Percentiles rank a stretch among this genome's conserved stretches.
These are phyloP conservation scores for Geosmithia putterillii DNA, from an alignment of 2,329 filamentous ascomycete species.

Conservation along the genomic window DNA sequence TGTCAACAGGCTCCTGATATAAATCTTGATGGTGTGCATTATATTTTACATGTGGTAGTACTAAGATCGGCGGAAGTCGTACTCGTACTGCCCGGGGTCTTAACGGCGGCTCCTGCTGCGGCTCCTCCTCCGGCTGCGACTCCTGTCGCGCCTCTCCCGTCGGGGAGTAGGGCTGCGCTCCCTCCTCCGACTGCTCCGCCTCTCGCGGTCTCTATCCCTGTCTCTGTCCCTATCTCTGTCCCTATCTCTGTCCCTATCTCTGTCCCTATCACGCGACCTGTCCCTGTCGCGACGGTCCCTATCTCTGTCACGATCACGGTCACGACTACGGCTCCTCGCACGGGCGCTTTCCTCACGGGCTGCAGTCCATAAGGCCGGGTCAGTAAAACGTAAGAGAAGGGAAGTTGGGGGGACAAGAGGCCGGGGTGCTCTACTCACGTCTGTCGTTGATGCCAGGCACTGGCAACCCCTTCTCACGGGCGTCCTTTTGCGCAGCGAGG, in stretches of 20 bases:
- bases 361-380: not conserved
- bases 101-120: constrained; percentile 4
- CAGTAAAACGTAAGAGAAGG: not conserved
- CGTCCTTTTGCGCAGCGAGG: constrained; percentile 48
- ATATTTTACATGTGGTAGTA: not conserved
- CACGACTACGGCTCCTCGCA: constrained; percentile 22
- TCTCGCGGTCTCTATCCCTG: constrained; percentile 25
- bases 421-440: too few species aligned
- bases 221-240: constrained; percentile 21
- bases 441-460: constrained; percentile 32
- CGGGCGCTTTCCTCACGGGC: constrained; percentile 10
- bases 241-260: constrained; percentile 14
- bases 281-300: constrained; percentile 13
- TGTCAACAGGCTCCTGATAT: too few species aligned
- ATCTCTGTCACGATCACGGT: constrained; percentile 17
- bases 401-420: not conserved
- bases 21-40: too few species aligned
- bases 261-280: constrained; percentile 16
- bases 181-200: constrained; percentile 16
- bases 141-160: constrained; percentile 22
- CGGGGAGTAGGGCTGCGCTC: constrained; percentile 21
- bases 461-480: constrained; percentile 44
- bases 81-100: not conserved
- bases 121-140: constrained; percentile 26
- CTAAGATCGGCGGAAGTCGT: too few species aligned